phyloP scores from a whole-genome alignment of 108 stramenopile species.

The Mediolabrus comicus region DNA sequence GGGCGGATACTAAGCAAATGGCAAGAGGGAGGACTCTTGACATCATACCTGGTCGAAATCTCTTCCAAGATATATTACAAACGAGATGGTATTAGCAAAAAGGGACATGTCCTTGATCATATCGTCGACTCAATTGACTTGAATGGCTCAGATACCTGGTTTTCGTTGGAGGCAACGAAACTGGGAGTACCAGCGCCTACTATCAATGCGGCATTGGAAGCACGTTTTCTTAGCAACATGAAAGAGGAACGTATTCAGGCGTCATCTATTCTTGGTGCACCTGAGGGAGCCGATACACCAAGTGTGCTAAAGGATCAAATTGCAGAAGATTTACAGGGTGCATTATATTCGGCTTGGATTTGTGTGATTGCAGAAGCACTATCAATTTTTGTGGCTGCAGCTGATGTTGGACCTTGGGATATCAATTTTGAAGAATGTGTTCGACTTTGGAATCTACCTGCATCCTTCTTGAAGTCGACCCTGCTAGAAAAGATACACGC shows the following conservation, averaged over 20 bases:
- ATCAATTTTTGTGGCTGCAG: slow-evolving; percentile 80
- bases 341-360: slow-evolving; percentile 89
- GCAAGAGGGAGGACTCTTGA: slow-evolving; percentile 67
- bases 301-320: slow-evolving; percentile 76
- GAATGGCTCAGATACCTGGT: slow-evolving; percentile 92
- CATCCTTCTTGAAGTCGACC: slow-evolving; percentile 90
- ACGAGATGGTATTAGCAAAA: slow-evolving; percentile 66
- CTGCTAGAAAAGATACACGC: slow-evolving; percentile 77
- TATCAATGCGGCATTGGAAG: slow-evolving; percentile 85
- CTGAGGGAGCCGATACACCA: slow-evolving; percentile 53
- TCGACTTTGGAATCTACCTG: slow-evolving; percentile 88
- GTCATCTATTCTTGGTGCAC: slow-evolving; percentile 58
- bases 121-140: slow-evolving; percentile 85
- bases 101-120: slow-evolving; percentile 64
- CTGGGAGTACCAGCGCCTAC: slow-evolving; percentile 75
- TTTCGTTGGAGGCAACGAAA: slow-evolving; percentile 86
- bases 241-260: slow-evolving; percentile 83
- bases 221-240: slow-evolving; percentile 68
- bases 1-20: slow-evolving; percentile 71
- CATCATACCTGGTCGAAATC: slow-evolving; percentile 82
- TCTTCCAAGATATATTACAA: slow-evolving; percentile 75
- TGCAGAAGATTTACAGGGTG: slow-evolving; percentile 76
- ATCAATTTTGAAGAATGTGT: slow-evolving; percentile 84
- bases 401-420: slow-evolving; percentile 78
- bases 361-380: slow-evolving; percentile 93